Conservation (phyloP, 2,329 filamentous ascomycete species). For the Xylariaceae sp. region DNA sequence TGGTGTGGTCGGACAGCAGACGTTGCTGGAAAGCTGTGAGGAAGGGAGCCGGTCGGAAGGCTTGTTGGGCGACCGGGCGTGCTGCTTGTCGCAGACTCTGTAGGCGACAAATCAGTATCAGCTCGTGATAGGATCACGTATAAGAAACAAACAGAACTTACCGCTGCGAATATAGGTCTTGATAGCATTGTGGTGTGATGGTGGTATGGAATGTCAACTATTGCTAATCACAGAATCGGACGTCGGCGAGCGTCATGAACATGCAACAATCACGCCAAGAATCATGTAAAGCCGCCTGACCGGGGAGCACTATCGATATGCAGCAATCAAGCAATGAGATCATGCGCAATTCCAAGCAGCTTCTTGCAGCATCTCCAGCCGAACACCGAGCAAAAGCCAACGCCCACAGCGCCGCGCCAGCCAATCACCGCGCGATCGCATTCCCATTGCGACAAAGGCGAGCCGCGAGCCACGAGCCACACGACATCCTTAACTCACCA, state of each 20-base stretch:
- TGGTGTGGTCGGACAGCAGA: constrained; percentile 75
- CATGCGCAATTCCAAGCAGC: no score
- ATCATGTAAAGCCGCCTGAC: no score
- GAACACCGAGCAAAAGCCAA: no score
- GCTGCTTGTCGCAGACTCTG: constrained; percentile 45
- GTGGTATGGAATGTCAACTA: constrained; percentile 8
- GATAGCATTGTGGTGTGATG: constrained; percentile 22
- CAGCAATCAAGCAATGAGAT: no score
- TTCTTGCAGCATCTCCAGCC: no score
- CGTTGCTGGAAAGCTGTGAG: constrained; percentile 47
- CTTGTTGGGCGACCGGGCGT: constrained; percentile 30
- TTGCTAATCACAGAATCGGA: no score
- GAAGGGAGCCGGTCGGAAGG: constrained; percentile 26
- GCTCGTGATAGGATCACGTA: no score
- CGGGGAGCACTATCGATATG: no score
- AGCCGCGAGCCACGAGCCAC: neutral
- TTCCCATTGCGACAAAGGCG: constrained; percentile 9
- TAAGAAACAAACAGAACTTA: constrained; percentile 9
- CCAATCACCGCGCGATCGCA: constrained; percentile 19
- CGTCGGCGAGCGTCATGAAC: no score
- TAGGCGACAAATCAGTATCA: no score
- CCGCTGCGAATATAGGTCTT: constrained; percentile 22
- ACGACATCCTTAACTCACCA: no score
- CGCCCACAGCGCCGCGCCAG: neutral
- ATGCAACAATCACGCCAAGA: no score